Percentiles rank a stretch among this genome's conserved stretches.
Conservation (phyloP, 257 asterid genomes). For the Solanum piurae region DNA sequence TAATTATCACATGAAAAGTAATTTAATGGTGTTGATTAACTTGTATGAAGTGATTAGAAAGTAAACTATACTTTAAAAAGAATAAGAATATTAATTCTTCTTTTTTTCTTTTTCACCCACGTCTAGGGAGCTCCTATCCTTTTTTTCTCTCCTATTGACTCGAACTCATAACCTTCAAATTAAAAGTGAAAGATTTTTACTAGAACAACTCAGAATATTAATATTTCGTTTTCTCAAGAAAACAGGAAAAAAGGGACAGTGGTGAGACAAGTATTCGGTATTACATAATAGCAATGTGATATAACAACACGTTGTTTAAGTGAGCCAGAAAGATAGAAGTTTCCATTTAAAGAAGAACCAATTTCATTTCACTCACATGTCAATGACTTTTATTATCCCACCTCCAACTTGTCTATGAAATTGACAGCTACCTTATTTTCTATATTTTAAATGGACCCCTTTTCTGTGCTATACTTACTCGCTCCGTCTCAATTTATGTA, state of each 20-base stretch:
- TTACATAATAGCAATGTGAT: neutral
- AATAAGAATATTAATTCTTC: neutral
- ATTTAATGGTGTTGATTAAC: neutral
- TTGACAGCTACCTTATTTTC: slow-evolving; percentile 42
- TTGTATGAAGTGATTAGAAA: neutral
- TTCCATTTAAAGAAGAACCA: slow-evolving; percentile 33
- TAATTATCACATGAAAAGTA: neutral
- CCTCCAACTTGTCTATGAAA: slow-evolving; percentile 45
- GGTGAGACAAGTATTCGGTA: slow-evolving; percentile 1
- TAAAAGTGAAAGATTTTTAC: too few species aligned
- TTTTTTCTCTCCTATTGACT: neutral
- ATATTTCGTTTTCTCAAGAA: neutral
- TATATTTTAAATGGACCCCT: slow-evolving; percentile 17
- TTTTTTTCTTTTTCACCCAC: neutral
- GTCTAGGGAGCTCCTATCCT: neutral
- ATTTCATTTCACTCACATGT: slow-evolving; percentile 43
- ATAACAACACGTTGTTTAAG: neutral
- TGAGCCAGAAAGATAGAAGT: slow-evolving; percentile 4
- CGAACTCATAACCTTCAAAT: neutral
- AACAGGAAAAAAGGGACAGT: neutral
- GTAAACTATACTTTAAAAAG: slow-evolving; percentile 7
- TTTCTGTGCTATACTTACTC: neutral
- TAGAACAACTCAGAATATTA: neutral
- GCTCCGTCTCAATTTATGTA: neutral
- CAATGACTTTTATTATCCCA: slow-evolving; percentile 21